Evolutionary conservation across 257 asterid genomes (phyloP).

Genomic region (Euphrasia confusa): DNA sequence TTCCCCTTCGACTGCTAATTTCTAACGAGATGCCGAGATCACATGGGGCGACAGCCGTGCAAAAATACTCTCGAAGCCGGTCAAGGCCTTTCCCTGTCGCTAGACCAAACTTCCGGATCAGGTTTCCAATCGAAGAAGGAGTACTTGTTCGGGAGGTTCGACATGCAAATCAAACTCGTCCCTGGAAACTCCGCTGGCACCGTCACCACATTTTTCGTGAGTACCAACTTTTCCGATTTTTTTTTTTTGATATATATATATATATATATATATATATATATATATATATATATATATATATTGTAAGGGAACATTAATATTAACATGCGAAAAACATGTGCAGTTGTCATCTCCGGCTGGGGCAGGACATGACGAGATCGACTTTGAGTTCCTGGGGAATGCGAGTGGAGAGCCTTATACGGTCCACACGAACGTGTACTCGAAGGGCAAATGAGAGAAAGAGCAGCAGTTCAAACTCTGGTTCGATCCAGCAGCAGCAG

Average conservation of each 20-base stretch:
- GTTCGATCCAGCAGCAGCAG: too few relatives aligned
- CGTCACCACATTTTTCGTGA: conserved; percentile 56
- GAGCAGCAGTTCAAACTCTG: too few relatives aligned
- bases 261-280: too few relatives aligned
- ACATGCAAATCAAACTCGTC: conserved; percentile 40
- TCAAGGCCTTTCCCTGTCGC: conserved; percentile 26
- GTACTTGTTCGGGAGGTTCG: conserved; percentile 45
- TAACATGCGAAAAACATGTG: background rate
- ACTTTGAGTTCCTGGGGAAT: too few relatives aligned
- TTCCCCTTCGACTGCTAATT: conserved; percentile 27
- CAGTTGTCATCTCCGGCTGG: conserved; percentile 43
- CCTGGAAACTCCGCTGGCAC: conserved; percentile 48
- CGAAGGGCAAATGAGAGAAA: too few relatives aligned
- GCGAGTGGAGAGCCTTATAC: too few relatives aligned
- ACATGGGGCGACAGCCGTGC: conserved; percentile 51
- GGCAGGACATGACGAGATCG: too few relatives aligned
- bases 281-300: too few relatives aligned
- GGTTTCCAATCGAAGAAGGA: conserved; percentile 50
- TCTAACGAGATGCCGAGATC: conserved; percentile 37
- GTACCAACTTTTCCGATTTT: background rate
- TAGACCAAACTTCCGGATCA: conserved; percentile 41
- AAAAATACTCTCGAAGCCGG: conserved; percentile 41
- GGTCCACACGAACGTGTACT: too few relatives aligned
- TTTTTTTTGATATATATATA: too few relatives aligned
- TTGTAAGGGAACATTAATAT: too few relatives aligned